phyloP scores from a whole-genome alignment of 768 basidiomycete species.

The Suillus luteus region DNA sequence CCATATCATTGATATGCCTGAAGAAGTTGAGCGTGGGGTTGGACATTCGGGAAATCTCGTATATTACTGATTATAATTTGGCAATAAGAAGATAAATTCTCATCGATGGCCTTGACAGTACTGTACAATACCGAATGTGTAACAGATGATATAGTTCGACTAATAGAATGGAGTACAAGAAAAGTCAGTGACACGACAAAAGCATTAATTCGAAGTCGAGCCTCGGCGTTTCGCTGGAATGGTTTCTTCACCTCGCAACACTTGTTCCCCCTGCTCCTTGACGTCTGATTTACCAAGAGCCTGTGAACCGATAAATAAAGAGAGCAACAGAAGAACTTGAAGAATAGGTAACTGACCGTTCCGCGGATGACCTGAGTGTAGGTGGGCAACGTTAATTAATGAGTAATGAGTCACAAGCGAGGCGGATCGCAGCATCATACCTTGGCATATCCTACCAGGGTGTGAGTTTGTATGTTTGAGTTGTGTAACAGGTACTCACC shows the following conservation, averaged over 20 bases:
- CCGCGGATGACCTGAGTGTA: slow-evolving; percentile 30
- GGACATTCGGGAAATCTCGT: neutral
- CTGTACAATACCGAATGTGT: neutral
- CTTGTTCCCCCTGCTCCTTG: slow-evolving; percentile 55
- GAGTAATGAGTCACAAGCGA: neutral
- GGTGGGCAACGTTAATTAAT: slow-evolving; percentile 1
- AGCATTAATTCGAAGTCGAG: slow-evolving; percentile 19
- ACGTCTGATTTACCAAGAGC: slow-evolving; percentile 37
- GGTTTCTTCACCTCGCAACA: slow-evolving; percentile 50
- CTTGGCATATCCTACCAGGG: slow-evolving; percentile 32
- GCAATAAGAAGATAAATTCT: neutral
- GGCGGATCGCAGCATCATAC: slow-evolving; percentile 19
- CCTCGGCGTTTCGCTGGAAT: slow-evolving; percentile 29
- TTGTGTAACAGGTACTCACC: slow-evolving; percentile 37
- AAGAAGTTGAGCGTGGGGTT: neutral
- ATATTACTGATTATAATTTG: neutral
- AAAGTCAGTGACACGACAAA: neutral
- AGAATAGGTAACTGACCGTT: slow-evolving; percentile 25
- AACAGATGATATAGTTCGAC: neutral
- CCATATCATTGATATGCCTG: neutral
- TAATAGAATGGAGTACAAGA: neutral
- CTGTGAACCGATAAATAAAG: slow-evolving; percentile 16
- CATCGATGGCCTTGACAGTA: neutral
- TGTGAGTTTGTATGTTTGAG: neutral
- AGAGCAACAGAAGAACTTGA: slow-evolving; percentile 11